Base-by-base conservation (phyloP, 116 monocot species). In the Papilionanthe hybrid region DNA sequence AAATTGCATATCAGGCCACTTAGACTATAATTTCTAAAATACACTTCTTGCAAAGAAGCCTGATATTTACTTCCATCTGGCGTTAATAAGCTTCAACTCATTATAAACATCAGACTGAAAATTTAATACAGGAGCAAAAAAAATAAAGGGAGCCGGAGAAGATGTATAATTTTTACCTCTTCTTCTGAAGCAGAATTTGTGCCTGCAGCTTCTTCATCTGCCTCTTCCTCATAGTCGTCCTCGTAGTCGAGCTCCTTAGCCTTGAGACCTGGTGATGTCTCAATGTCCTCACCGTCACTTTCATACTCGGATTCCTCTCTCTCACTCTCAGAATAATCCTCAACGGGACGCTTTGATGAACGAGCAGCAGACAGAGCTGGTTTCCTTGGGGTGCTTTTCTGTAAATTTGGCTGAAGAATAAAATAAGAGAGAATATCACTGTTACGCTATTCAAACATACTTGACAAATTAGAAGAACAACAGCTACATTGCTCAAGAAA, bases 221-320 rank as follows among this genome's bases (percentile, higher is more conserved):
- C 87, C n/a, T 90, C 91, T 71, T 90, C 87, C 37, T 94, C 94
- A 78, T 92, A 92, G 83, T 98, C 97, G 80, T 94, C 94, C 79
- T 97, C 92, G 67, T 91, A 69, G 45, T 98, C 92, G 19, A 77
- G 87, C 41, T 88, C 87, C 15, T 80, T 84, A 15, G 60, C 84
- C 76, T 79, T 78, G 45, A 56, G 78, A 22, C 55, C 81, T 29
- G 94, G 89, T 58, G 91, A 92, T 45, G 76, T 80, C 66, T 91
- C 90, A 74, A 83, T 80, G 72, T 92, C 93, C 72, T 99, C 95
- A 4, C 92, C 95, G 44, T 95, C 99, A 80, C 73, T 93, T 88
- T 99, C 99, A 89, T 99, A 99, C 77, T 99, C 99, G 9, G 99
- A 99, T 84, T 95, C 99, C 75, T 95, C 95, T 83, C 82, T 83